phyloP scores from a whole-genome alignment of 768 basidiomycete species.

The Nidularia sp. region DNA sequence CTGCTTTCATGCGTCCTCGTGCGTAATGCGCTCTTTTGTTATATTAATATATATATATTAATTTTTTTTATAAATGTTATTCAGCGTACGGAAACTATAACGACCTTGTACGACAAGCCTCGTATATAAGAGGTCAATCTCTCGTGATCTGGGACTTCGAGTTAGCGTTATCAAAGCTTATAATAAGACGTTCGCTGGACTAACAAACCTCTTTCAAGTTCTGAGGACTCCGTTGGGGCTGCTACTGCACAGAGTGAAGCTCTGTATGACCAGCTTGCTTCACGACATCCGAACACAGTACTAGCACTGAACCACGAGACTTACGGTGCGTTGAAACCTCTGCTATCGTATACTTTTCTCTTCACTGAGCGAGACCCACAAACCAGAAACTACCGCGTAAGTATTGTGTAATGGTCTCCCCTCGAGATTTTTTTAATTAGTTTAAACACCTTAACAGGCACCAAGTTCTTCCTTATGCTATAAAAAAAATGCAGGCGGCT shows the following conservation, averaged over 20 bases:
- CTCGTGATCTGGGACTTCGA: constrained; percentile 37
- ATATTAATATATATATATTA: not conserved
- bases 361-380: not conserved
- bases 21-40: constrained; percentile 3
- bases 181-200: no score
- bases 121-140: constrained; percentile 27
- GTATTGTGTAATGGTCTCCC: not conserved
- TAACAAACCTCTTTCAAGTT: constrained; percentile 15
- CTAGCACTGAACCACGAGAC: constrained; percentile 41
- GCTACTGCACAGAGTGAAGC: constrained; percentile 24
- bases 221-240: constrained; percentile 32
- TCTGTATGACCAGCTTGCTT: constrained; percentile 21
- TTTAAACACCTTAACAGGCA: constrained; percentile 11
- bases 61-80: not conserved
- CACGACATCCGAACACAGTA: constrained; percentile 25
- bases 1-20: constrained; percentile 48
- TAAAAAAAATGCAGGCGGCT: constrained; percentile 27
- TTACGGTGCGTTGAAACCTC: constrained; percentile 16
- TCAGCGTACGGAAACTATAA: constrained; percentile 44
- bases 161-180: constrained; percentile 10
- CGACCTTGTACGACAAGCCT: constrained; percentile 36
- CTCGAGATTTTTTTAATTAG: not conserved
- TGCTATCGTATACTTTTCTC: not conserved
- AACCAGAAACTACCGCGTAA: constrained; percentile 31
- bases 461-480: constrained; percentile 32